Evolutionary conservation across 176 grass and related monocot genomes (phyloP).

Genomic region (Oropetium thomaeum): DNA sequence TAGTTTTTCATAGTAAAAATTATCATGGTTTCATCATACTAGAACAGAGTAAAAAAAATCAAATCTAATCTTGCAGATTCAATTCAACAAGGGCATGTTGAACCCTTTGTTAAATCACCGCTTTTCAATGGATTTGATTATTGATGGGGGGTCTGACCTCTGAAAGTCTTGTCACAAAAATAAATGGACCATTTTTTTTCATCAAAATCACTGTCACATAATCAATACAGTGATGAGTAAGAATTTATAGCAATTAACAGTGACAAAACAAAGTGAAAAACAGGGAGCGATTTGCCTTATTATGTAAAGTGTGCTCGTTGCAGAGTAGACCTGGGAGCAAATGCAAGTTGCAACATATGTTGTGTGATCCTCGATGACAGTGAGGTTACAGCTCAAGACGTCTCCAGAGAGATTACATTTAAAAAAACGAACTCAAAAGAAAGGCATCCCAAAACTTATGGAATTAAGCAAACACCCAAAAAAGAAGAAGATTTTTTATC

Average conservation of each 20-base stretch:
- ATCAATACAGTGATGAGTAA: background rate
- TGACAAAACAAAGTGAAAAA: background rate
- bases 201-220: background rate
- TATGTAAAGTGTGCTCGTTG: background rate
- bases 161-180: background rate
- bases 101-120: background rate
- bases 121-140: background rate
- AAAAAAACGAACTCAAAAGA: constrained; percentile 10
- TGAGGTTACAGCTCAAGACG: constrained; percentile 10
- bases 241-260: background rate
- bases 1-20: background rate
- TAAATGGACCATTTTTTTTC: too few species aligned
- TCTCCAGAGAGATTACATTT: background rate
- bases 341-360: background rate
- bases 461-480: constrained; percentile 11
- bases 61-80: background rate
- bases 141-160: background rate
- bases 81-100: background rate
- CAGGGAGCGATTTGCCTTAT: background rate
- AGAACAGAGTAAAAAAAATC: background rate
- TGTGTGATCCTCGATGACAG: constrained; percentile 2
- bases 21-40: too few species aligned
- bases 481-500: background rate
- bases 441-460: constrained; percentile 25
- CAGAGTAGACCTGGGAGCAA: background rate